Evolutionary conservation across 371 early-diverging fungal species (phyloP), one percentile per base, ranked within the genome.

Genomic region (Circinella umbellata): DNA sequence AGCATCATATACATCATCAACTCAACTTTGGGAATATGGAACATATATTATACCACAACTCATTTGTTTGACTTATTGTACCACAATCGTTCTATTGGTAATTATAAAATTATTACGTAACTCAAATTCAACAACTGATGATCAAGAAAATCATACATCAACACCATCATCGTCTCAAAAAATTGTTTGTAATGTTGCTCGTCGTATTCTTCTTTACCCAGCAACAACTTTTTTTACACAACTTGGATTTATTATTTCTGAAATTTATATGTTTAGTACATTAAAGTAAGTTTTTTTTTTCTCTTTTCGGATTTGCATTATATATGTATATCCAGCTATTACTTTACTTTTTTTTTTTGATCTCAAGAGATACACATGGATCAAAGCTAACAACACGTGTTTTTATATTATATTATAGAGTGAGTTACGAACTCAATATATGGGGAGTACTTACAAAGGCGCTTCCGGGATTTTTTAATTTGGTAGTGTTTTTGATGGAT

Each of bases 181-280:
- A 14, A 54, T 64, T n/a, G 70, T 74, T 39, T 68, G 67, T 54
- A 60, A 59, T n/a, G 69, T 71, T 14, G 75, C 71, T 51, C 71
- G 75, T 11, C 72, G 75, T n/a, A 75, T 75, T n/a, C 34, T 75
- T 37, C 57, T 75, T 36, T 75, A 75, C 64, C 72, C 72, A 49
- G 37, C 67, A 13, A 69, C 72, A 15, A 72, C 76, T 9, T 38
- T 69, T 20, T 46, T 76, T 10, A 72, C 76, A 9, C 76, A 76
- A 61, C 61, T 66, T 38, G 76, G 76, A 3, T 76, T 76, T 48
- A 69, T 76, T 53, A 70, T 72, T n/a, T 69, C 70, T 36, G 76
- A 76, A 46, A 67, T 76, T 18, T 69, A 72, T 59, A 63, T 76
- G 62, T 72, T 72, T 35, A 18, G 46, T 15, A 66, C 42, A 4